Evolutionary conservation across 208 protist species (phyloP).

Genomic region (Leishmania guyanensis): DNA sequence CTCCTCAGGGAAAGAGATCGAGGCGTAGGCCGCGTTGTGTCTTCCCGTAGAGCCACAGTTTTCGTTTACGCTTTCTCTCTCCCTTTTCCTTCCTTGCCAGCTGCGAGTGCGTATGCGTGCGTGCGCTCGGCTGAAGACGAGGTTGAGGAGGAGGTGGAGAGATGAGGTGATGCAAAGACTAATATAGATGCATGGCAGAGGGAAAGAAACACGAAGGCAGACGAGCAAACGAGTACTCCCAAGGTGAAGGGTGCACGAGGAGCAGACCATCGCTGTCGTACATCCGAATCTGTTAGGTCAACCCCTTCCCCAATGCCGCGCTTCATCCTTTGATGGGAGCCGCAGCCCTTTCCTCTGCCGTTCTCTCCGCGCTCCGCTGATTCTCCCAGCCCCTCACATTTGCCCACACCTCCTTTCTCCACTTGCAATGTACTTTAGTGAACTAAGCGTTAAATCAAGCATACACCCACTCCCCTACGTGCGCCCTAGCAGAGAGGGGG

Average conservation of each 20-base stretch:
- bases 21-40: background rate
- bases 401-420: background rate
- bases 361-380: background rate
- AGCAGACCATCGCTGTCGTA: background rate
- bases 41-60: background rate
- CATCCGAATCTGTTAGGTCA: background rate
- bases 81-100: background rate
- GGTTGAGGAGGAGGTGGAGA: background rate
- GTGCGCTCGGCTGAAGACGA: background rate
- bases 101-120: background rate
- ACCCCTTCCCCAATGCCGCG: background rate
- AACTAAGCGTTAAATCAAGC: background rate
- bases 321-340: background rate
- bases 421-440: background rate
- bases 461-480: background rate
- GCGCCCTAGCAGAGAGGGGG: background rate
- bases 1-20: background rate
- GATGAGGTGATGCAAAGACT: background rate
- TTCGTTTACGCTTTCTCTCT: background rate
- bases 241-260: background rate
- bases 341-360: background rate
- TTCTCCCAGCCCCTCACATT: background rate
- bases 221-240: background rate
- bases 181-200: background rate
- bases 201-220: background rate